These are phyloP conservation scores for Chrysosporium queenslandicum DNA, from an alignment of 2,329 filamentous ascomycete species.

Conservation along the genomic window DNA sequence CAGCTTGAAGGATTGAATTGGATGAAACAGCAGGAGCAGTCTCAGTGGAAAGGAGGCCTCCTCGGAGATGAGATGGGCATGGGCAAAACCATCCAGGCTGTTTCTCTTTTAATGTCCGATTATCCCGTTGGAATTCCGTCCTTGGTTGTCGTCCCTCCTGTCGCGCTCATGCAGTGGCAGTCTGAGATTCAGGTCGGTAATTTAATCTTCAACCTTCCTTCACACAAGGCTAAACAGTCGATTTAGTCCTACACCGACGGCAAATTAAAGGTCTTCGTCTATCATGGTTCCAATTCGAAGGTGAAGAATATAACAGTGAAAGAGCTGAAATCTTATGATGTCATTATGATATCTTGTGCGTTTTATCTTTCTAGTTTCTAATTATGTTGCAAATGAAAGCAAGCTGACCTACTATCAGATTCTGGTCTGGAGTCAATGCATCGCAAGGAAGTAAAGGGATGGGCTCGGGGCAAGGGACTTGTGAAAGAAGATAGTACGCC, in stretches of 20 bases:
- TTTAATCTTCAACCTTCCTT: neutral
- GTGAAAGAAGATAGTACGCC: conserved; percentile 60
- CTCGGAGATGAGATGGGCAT: conserved; percentile 98
- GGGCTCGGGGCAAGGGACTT: conserved; percentile 66
- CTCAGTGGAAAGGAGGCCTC: conserved; percentile 75
- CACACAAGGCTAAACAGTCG: conserved; percentile 9
- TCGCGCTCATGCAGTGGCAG: conserved; percentile 93
- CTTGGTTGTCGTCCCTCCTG: conserved; percentile 81
- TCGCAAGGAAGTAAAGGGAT: conserved; percentile 85
- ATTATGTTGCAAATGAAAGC: neutral
- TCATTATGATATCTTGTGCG: conserved; percentile 96
- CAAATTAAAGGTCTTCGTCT: conserved; percentile 80
- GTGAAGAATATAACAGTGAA: conserved; percentile 64
- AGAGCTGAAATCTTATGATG: conserved; percentile 72
- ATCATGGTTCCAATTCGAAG: conserved; percentile 77
- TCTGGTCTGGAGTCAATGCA: conserved; percentile 76
- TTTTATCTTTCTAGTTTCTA: conserved; percentile 22
- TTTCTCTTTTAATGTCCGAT: conserved; percentile 96
- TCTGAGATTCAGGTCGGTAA: conserved; percentile 58
- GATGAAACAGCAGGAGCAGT: conserved; percentile 86
- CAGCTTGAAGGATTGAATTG: conserved; percentile 88
- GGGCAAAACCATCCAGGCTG: conserved; percentile 96
- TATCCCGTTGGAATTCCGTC: conserved; percentile 75
- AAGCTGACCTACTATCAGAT: conserved; percentile 26
- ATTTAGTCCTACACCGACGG: conserved; percentile 62